Evolutionary conservation across 768 basidiomycete species (phyloP).

Genomic region (Phallus indusiatus): DNA sequence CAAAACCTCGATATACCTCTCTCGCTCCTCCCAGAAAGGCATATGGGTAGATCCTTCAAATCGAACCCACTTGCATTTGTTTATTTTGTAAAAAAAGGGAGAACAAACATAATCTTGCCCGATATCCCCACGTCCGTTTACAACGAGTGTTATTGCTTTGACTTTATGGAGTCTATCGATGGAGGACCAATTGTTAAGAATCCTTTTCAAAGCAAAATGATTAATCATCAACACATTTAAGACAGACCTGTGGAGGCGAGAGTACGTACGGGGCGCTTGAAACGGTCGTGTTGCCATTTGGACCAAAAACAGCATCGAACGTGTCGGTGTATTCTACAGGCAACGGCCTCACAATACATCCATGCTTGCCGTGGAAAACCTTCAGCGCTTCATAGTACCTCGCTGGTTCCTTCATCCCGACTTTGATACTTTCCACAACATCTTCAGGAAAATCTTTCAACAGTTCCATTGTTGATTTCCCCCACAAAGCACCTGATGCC

Average conservation of each 20-base stretch:
- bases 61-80: not conserved
- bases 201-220: too few relatives aligned
- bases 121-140: slow-evolving; percentile 5
- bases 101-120: not conserved
- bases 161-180: slow-evolving; percentile 5
- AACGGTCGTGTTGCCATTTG: slow-evolving; percentile 4
- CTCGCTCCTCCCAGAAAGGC: not conserved
- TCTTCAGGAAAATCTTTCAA: not conserved
- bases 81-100: slow-evolving; percentile 5
- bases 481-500: slow-evolving; percentile 1
- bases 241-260: too few relatives aligned
- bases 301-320: not conserved
- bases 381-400: slow-evolving; percentile 1
- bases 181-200: slow-evolving; percentile 3
- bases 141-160: slow-evolving; percentile 5
- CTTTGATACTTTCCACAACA: not conserved
- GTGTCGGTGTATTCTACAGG: not conserved
- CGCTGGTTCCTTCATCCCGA: not conserved
- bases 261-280: not conserved
- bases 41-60: not conserved
- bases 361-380: slow-evolving; percentile 1
- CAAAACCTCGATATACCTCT: not conserved
- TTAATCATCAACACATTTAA: too few relatives aligned
- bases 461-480: not conserved
- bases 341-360: not conserved